A percentile compares a stretch with the other conserved stretches of the same genome.
phyloP scores from a whole-genome alignment of 2,329 filamentous ascomycete genomes.

The Talaromyces sp. region DNA sequence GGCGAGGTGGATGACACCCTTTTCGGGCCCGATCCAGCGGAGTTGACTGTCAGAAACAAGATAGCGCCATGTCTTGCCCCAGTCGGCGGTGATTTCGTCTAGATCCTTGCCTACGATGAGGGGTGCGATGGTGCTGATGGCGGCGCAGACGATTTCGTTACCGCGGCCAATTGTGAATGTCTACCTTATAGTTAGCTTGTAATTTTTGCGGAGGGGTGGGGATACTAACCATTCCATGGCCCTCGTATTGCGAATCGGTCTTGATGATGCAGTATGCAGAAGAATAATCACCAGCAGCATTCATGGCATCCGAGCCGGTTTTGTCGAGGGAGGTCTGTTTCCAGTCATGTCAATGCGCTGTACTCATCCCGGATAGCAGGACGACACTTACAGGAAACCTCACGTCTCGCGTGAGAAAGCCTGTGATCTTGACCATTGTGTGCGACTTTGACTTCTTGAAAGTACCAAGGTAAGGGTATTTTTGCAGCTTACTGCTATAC shows the following conservation, averaged over 20 bases:
- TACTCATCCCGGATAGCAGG: background rate
- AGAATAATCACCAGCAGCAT: constrained; percentile 87
- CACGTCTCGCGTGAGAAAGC: constrained; percentile 69
- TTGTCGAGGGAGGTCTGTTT: constrained; percentile 80
- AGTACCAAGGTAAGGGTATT: background rate
- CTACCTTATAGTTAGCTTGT: constrained; percentile 24
- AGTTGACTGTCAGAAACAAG: constrained; percentile 88
- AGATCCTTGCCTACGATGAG: constrained; percentile 73
- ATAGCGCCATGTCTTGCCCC: constrained; percentile 85
- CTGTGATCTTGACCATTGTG: constrained; percentile 63
- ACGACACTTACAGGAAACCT: constrained; percentile 59
- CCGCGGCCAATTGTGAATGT: constrained; percentile 60
- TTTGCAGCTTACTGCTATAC: background rate
- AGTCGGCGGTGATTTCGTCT: constrained; percentile 71
- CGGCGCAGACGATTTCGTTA: constrained; percentile 86
- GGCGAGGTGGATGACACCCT: constrained; percentile 89
- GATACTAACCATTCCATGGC: constrained; percentile 41
- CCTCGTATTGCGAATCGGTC: constrained; percentile 60
- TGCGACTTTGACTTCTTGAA: background rate
- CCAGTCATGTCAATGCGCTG: background rate
- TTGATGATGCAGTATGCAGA: constrained; percentile 89
- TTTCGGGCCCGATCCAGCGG: constrained; percentile 91
- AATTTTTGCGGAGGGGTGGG: background rate
- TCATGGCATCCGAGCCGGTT: constrained; percentile 97
- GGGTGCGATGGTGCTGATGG: constrained; percentile 73